Evolutionary conservation across 305 asterid species (phyloP).

Genomic region (Fraxinus baroniana): DNA sequence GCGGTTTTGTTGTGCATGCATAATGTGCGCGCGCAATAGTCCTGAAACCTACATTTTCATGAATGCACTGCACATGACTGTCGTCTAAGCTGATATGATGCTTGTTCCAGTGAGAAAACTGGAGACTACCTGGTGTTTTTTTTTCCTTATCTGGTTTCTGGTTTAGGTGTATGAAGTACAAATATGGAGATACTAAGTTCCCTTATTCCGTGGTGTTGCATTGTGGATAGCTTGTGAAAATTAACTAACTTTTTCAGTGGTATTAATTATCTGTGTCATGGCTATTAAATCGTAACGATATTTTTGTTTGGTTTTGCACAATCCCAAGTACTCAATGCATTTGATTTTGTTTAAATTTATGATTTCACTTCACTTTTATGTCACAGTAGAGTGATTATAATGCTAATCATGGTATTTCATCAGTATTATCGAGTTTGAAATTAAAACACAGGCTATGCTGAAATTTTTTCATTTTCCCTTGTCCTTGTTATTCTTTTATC

Average conservation of each 20-base stretch:
- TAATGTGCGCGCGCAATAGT: neutral
- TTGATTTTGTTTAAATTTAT: neutral
- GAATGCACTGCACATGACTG: neutral
- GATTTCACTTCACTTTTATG: neutral
- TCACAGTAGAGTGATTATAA: neutral
- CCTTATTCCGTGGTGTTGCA: neutral
- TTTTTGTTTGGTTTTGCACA: neutral
- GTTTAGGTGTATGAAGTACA: neutral
- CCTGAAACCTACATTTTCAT: neutral
- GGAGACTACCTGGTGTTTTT: neutral
- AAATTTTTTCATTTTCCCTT: neutral
- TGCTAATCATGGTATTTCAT: neutral
- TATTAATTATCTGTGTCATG: neutral
- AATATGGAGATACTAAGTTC: neutral
- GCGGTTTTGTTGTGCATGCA: neutral
- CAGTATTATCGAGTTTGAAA: neutral
- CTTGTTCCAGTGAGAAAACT: neutral
- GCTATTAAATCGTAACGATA: neutral
- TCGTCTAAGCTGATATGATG: neutral
- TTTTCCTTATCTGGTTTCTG: neutral
- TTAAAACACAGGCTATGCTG: neutral
- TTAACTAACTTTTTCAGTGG: neutral
- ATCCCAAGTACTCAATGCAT: neutral
- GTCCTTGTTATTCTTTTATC: neutral
- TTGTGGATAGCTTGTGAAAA: neutral